These are phyloP conservation scores for Pseudopithomyces maydicus DNA, from an alignment of 2,329 filamentous ascomycete genomes.

Conservation along the genomic window DNA sequence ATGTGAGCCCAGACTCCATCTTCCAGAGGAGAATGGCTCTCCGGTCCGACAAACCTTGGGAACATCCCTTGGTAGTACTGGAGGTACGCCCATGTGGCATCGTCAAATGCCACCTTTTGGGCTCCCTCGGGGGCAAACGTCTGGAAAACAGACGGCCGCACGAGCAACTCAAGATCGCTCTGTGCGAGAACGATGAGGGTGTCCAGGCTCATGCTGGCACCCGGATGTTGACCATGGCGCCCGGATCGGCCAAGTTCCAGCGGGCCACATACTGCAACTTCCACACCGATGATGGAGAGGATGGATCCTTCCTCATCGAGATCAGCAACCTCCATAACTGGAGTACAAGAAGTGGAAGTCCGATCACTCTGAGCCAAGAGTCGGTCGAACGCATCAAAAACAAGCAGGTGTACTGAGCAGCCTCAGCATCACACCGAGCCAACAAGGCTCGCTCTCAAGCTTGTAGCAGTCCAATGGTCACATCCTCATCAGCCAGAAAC, in stretches of 20 bases:
- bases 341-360: background rate
- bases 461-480: background rate
- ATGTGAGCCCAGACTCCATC: background rate
- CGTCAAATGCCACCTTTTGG: background rate
- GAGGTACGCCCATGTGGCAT: background rate
- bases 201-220: slow-evolving; percentile 6
- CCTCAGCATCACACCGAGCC: background rate
- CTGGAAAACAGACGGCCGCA: background rate
- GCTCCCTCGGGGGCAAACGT: slow-evolving; percentile 1
- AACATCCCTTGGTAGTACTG: slow-evolving; percentile 9
- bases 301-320: slow-evolving; percentile 20
- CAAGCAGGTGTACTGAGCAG: slow-evolving; percentile 2
- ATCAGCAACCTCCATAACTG: slow-evolving; percentile 19
- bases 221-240: slow-evolving; percentile 9
- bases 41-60: background rate
- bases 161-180: background rate
- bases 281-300: background rate
- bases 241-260: slow-evolving; percentile 17
- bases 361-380: slow-evolving; percentile 12
- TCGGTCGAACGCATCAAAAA: slow-evolving; percentile 16
- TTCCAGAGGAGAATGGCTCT: background rate
- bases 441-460: background rate
- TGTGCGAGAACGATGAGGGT: background rate
- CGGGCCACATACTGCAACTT: slow-evolving; percentile 28
- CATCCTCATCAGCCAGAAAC: background rate